Conservation (phyloP, 192 early-diverging fungal species). For the Coemansia sp. region DNA sequence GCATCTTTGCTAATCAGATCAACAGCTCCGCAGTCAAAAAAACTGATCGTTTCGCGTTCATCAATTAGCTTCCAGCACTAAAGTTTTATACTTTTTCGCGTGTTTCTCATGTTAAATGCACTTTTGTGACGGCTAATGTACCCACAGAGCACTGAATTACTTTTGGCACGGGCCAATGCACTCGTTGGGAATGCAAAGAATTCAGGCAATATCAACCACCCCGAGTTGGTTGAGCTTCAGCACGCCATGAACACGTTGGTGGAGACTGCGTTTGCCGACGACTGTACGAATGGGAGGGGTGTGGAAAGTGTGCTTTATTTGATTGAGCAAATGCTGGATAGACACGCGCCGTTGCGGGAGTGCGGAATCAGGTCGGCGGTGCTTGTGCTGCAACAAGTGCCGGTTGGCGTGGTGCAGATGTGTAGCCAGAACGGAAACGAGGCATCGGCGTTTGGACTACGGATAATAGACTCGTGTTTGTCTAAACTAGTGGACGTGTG, state of each 20-base stretch:
- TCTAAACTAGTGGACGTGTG: conserved; percentile 10
- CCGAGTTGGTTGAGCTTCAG: conserved; percentile 13
- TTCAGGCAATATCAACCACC: neutral
- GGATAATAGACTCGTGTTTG: conserved; percentile 26
- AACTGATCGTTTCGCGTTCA: conserved; percentile 93
- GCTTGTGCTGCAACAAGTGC: conserved; percentile 15
- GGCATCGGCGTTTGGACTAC: conserved; percentile 11
- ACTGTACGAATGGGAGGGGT: neutral
- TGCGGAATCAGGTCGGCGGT: conserved; percentile 12
- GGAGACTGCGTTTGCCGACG: conserved; percentile 9
- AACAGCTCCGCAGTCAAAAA: too few relatives aligned
- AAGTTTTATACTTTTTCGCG: neutral
- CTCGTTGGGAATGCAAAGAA: conserved; percentile 12
- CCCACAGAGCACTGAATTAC: conserved; percentile 2
- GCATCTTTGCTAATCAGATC: too few relatives aligned
- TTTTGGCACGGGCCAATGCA: conserved; percentile 6
- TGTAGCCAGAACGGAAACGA: conserved; percentile 25
- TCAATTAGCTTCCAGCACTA: conserved; percentile 55
- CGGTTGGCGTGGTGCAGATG: conserved; percentile 15
- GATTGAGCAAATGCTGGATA: conserved; percentile 12
- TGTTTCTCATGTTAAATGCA: too few relatives aligned
- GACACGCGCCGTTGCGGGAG: conserved; percentile 9
- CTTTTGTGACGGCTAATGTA: conserved; percentile 6
- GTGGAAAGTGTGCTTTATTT: conserved; percentile 15
- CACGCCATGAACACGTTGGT: conserved; percentile 10